phyloP scores from a whole-genome alignment of 139 green algal species.

The Chlorella sp. region DNA sequence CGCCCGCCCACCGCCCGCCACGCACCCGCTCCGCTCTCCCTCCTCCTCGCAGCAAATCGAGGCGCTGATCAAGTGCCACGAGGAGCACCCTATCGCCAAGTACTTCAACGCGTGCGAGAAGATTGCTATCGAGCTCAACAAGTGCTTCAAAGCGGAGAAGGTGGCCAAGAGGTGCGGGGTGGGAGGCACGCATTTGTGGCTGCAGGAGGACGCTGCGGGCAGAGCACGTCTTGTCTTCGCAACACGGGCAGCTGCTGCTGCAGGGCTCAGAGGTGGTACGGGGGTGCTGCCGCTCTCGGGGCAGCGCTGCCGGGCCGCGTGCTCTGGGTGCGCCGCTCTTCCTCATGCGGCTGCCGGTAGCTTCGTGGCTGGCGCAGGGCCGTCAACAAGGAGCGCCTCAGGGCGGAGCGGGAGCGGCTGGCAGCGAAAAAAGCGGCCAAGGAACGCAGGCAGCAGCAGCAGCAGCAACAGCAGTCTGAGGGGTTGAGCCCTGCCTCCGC shows the following conservation, averaged over 20 bases:
- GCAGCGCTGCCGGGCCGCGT: neutral
- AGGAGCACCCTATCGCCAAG: conserved; percentile 62
- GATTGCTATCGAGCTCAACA: conserved; percentile 60
- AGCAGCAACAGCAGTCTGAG: conserved; percentile 23
- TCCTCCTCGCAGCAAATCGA: conserved; percentile 65
- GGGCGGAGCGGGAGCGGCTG: conserved; percentile 32
- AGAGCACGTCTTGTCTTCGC: neutral
- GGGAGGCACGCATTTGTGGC: neutral
- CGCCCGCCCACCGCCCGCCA: neutral
- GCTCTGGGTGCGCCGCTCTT: neutral
- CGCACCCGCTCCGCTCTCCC: neutral
- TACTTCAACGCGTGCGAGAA: conserved; percentile 79
- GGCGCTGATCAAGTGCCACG: conserved; percentile 66
- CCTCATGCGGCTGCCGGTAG: no score
- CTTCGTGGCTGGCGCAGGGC: neutral
- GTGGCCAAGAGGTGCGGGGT: conserved; percentile 52
- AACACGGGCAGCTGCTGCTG: neutral
- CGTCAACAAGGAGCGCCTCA: conserved; percentile 30
- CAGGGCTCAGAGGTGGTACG: no score
- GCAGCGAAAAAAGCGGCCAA: neutral
- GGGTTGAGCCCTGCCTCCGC: neutral
- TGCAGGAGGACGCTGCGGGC: neutral
- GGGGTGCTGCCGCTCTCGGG: neutral
- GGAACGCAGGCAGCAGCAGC: neutral
- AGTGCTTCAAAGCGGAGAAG: conserved; percentile 82